These are phyloP conservation scores for Tetrahymena thermophila DNA, from an alignment of 73 alveolate genomes.

Conservation along the genomic window DNA sequence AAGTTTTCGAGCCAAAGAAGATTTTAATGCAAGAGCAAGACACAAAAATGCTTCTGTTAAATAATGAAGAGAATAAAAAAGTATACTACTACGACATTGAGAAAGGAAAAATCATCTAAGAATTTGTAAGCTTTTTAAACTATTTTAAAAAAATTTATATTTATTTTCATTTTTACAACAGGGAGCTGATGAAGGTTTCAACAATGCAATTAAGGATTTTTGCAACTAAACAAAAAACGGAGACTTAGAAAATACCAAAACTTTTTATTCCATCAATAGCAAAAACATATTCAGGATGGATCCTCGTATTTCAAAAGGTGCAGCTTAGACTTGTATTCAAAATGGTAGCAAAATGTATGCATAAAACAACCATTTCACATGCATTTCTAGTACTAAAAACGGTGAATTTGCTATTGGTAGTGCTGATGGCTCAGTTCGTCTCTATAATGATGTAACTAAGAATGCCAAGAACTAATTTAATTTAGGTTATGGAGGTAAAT, in stretches of 20 bases:
- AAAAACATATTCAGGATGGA: neutral
- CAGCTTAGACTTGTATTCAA: neutral
- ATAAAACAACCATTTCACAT: neutral
- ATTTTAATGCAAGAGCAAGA: neutral
- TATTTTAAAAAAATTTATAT: neutral
- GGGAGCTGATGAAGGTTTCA: neutral
- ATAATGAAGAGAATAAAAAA: neutral
- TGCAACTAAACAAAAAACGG: neutral
- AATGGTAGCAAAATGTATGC: neutral
- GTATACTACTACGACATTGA: neutral
- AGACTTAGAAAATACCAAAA: neutral
- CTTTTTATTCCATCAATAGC: neutral
- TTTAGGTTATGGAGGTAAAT: neutral
- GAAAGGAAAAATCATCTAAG: neutral
- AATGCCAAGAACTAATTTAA: neutral
- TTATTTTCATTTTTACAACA: neutral
- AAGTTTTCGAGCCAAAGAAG: neutral
- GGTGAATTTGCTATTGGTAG: slow-evolving; percentile 1
- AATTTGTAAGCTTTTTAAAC: neutral
- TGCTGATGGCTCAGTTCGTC: neutral
- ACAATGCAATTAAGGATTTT: neutral
- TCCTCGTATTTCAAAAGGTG: neutral
- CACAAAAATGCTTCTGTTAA: neutral
- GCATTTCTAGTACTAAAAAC: neutral
- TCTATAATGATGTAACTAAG: neutral